These are phyloP conservation scores for Patellifolia procumbens DNA, from an alignment of 179 eudicot genomes.

Conservation along the genomic window DNA sequence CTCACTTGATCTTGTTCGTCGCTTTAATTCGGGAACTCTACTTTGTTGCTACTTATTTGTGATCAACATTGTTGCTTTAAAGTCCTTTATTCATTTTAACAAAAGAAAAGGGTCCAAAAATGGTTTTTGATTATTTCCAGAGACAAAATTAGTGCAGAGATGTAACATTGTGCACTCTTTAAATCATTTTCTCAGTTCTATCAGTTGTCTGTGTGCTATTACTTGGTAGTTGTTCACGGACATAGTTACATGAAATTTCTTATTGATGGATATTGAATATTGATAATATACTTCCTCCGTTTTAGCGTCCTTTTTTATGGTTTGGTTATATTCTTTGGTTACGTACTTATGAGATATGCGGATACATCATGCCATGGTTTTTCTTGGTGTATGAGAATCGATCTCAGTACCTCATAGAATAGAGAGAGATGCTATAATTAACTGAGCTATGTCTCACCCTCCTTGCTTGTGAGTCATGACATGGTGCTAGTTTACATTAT, in stretches of 20 bases:
- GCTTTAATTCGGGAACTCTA: constrained; percentile 3
- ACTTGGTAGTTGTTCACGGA: constrained; percentile 5
- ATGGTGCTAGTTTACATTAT: too few relatives aligned
- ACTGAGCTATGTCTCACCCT: too few relatives aligned
- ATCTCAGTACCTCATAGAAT: too few relatives aligned
- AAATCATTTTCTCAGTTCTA: constrained; percentile 20
- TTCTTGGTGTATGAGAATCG: too few relatives aligned
- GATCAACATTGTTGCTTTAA: constrained; percentile 20
- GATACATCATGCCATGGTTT: too few relatives aligned
- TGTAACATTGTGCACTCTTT: constrained; percentile 32
- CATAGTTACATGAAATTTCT: background rate
- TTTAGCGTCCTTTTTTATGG: background rate
- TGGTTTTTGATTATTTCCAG: constrained; percentile 26
- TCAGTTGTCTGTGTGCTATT: constrained; percentile 24
- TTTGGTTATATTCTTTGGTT: background rate
- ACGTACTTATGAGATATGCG: too few relatives aligned
- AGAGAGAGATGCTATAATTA: too few relatives aligned
- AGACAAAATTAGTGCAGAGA: constrained; percentile 25
- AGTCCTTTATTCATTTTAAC: constrained; percentile 11
- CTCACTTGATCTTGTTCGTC: constrained; percentile 18
- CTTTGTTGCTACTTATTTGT: constrained; percentile 27
- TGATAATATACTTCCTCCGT: background rate
- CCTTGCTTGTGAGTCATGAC: too few relatives aligned
- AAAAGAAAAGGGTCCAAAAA: constrained; percentile 15
- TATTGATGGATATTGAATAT: background rate